phyloP scores from a whole-genome alignment of 768 basidiomycete genomes.

The Panellus pusillus region DNA sequence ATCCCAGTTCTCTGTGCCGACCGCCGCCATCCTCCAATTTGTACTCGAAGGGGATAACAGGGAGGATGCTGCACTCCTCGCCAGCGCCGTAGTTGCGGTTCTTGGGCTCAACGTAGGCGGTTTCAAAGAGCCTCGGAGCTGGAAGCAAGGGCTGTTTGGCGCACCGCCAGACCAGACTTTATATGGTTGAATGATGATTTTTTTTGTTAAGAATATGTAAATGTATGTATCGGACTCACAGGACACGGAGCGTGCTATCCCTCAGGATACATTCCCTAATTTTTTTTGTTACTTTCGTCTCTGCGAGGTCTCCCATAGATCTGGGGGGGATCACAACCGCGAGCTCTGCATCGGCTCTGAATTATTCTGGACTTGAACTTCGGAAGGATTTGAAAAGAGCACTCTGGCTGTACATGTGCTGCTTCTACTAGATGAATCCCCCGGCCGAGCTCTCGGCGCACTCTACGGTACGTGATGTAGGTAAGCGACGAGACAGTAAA shows the following conservation, averaged over 20 bases:
- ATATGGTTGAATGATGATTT: slow-evolving; percentile 50
- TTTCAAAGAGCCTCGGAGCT: slow-evolving; percentile 54
- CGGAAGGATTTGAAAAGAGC: too few relatives aligned
- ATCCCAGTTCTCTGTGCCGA: slow-evolving; percentile 49
- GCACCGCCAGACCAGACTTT: slow-evolving; percentile 71
- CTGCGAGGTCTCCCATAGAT: too few relatives aligned
- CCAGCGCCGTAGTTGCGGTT: slow-evolving; percentile 51
- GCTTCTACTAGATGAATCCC: too few relatives aligned
- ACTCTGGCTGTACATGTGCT: too few relatives aligned
- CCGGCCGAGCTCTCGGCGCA: too few relatives aligned
- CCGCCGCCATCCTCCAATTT: slow-evolving; percentile 66
- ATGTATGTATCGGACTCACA: neutral
- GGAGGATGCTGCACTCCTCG: slow-evolving; percentile 64
- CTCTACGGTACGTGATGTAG: too few relatives aligned
- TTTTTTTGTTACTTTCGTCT: too few relatives aligned
- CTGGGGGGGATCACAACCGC: too few relatives aligned
- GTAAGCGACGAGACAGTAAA: too few relatives aligned
- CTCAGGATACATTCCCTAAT: too few relatives aligned
- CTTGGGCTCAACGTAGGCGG: slow-evolving; percentile 36
- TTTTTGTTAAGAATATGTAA: slow-evolving; percentile 3
- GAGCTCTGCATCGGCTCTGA: too few relatives aligned
- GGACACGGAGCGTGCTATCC: neutral
- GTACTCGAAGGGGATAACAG: slow-evolving; percentile 84
- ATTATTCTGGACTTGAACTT: too few relatives aligned
- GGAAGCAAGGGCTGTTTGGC: slow-evolving; percentile 70